Base-by-base conservation (phyloP, 768 basidiomycete genomes). In the Termitomyces sp. region DNA sequence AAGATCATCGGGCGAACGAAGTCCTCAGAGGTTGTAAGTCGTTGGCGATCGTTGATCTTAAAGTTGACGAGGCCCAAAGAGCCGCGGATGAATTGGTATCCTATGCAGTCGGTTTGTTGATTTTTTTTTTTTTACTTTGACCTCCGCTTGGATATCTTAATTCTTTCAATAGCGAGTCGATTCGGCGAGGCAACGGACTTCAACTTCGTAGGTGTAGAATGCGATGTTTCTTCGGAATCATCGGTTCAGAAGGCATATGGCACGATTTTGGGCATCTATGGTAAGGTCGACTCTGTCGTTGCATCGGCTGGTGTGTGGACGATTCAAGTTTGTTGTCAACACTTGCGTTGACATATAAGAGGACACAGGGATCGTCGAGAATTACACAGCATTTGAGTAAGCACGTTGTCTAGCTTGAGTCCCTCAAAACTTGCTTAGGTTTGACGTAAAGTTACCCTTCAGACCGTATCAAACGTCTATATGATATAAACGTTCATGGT, bases 401-500 rank as follows among this genome's bases (percentile, higher is more conserved):
- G 80, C 72, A 22, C 12, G 41, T 28, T 26, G 28, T 3, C 30
- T 28, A 41, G n/a, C 22, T 46, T 14, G 42, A 54, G 51, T 15
- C 50, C 47, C 26, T 24, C n/a, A 28, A 7, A 46, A 54, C 19
- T 43, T 19, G 34, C 40, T 35, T 22, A 58, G 21, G 45, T 28
- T 49, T 21, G 21, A 51, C 67, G 40, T 32, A 34, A 54, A 90
- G 88, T 45, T 93, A 98, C 73, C 95, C 95, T 2, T 82, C 85
- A 51, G 88, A 93, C 58, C 86, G 88, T 50, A 83, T 93, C 63
- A 87, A 86, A 68, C 82, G 84, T 53, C 74, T 98, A 53, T 90
- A 88, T 66, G 92, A 93, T 64, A 83, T 98, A 76, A 98, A 98
- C 65, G 90, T 98, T 42, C 91, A 97, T 67, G 95, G 94, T 53